These are phyloP conservation scores for Gymnopilus junonius DNA, from an alignment of 768 basidiomycete species.

Conservation along the genomic window DNA sequence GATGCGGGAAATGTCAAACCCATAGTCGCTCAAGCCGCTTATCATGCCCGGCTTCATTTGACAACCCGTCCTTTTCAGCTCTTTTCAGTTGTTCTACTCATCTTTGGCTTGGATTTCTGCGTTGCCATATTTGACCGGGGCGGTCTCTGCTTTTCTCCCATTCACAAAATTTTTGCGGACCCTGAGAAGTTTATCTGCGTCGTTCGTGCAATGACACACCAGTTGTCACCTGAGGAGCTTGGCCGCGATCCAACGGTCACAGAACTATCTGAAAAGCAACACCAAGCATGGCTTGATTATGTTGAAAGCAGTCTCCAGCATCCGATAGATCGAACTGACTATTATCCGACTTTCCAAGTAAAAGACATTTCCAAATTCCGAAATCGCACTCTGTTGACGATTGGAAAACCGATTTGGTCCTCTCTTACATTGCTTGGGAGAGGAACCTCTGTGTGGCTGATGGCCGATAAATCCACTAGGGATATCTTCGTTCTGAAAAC, in stretches of 20 bases:
- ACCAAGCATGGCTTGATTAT: neutral
- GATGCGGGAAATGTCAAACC: no score
- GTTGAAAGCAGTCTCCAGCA: neutral
- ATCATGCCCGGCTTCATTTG: neutral
- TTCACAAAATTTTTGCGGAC: conserved; percentile 26
- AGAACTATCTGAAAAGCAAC: neutral
- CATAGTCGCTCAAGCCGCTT: neutral
- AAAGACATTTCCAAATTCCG: neutral
- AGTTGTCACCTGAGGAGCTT: conserved; percentile 20
- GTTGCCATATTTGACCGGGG: conserved; percentile 36
- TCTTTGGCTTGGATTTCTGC: conserved; percentile 31
- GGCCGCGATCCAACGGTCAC: neutral
- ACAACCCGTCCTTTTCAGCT: conserved; percentile 34
- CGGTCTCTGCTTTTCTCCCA: conserved; percentile 29
- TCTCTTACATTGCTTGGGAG: neutral
- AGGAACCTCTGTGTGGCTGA: neutral
- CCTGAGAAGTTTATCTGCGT: conserved; percentile 27
- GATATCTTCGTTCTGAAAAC: neutral
- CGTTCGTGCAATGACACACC: conserved; percentile 23
- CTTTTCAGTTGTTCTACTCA: conserved; percentile 31
- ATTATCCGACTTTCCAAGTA: neutral
- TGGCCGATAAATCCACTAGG: neutral
- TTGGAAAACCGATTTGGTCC: neutral
- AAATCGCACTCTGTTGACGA: neutral
- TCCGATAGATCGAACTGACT: no score